Evolutionary conservation across 2,329 filamentous ascomycete species (phyloP), one percentile per base, ranked within the genome.

Genomic region (Pseudogymnoascus sp.): DNA sequence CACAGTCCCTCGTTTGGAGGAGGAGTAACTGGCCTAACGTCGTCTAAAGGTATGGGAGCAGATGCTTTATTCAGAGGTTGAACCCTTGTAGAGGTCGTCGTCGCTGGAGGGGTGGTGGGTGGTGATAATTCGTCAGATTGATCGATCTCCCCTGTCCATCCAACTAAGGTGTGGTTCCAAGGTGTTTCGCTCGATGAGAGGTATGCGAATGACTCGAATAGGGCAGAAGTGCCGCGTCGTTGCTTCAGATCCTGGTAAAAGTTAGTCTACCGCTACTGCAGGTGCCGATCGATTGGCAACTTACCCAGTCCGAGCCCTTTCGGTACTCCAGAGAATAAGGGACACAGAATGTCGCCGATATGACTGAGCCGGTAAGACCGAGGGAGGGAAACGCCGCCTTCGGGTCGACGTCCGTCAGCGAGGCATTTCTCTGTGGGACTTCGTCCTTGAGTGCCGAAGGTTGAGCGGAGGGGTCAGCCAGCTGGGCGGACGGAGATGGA

Each of bases 141-240:
- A 64, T 87, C 84, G 65, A 93, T 88, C 75, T 97, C 93, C 64
- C 93, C 93, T 2, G 93, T 96, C 93, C 93, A 97, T 53, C 91
- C 93, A 62, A 97, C 90, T 5, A 97, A 83, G 0, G 88, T 95
- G 77, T 97, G 93, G 70, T 92, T 91, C 93, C 93, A 97, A 19
- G 88, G 87, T 1, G 88, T 87, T 47, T 89, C 83, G 63, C 88
- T 82, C n/a, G 92, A 96, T 3, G 92, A 90, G 50, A 97, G 85
- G 76, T 96, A 88, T 63, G 88, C 85, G 72, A 97, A 92, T 9
- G 92, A 93, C 75, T 97, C 92, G 76, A 96, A 96, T 35, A 97
- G 83, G 15, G 93, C 92, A 11, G 93, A 97, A 64, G 93, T 93
- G 63, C 93, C 93, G 65, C 89, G 88, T 26, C 93, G 89, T 65